Percentiles rank a stretch among this genome's conserved stretches.
These are phyloP conservation scores for Yamadazyma kanchanaburiensis DNA, from an alignment of 1,139 yeast genomes.

Conservation along the genomic window DNA sequence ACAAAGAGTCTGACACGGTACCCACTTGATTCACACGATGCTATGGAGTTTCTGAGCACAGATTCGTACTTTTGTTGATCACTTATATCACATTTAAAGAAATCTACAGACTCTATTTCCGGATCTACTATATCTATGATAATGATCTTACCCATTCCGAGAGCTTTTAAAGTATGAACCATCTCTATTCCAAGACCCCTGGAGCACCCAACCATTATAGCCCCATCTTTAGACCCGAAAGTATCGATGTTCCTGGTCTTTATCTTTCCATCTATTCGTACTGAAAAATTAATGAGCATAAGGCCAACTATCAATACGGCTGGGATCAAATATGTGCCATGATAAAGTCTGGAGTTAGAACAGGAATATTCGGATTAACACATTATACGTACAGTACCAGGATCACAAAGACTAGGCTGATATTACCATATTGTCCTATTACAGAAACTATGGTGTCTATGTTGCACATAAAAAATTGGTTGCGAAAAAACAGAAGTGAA, in stretches of 20 bases:
- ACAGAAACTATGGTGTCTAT: slow-evolving; percentile 2
- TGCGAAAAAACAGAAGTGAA: slow-evolving; percentile 1
- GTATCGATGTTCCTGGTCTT: no score
- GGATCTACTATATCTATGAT: slow-evolving; percentile 48
- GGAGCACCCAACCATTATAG: slow-evolving; percentile 65
- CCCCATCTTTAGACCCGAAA: slow-evolving; percentile 23
- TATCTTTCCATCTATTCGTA: no score
- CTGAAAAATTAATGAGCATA: no score
- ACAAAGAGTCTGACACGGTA: slow-evolving; percentile 51
- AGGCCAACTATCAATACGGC: no score
- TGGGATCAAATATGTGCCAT: no score
- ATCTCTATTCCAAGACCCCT: slow-evolving; percentile 56
- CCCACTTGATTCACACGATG: slow-evolving; percentile 22
- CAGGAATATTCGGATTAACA: no score
- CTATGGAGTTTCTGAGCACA: slow-evolving; percentile 20
- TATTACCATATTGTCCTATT: no score
- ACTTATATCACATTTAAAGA: slow-evolving; percentile 49
- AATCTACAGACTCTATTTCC: slow-evolving; percentile 11
- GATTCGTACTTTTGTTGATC: slow-evolving; percentile 24
- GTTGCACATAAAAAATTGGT: slow-evolving; percentile 1
- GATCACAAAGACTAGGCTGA: no score
- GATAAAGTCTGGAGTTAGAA: no score
- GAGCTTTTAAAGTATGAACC: slow-evolving; percentile 18
- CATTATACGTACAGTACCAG: no score
- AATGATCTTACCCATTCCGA: slow-evolving; percentile 34